Percentiles rank a stretch among this genome's conserved stretches.
phyloP scores from a whole-genome alignment of 768 basidiomycete species.

The Lentinula raphanica region DNA sequence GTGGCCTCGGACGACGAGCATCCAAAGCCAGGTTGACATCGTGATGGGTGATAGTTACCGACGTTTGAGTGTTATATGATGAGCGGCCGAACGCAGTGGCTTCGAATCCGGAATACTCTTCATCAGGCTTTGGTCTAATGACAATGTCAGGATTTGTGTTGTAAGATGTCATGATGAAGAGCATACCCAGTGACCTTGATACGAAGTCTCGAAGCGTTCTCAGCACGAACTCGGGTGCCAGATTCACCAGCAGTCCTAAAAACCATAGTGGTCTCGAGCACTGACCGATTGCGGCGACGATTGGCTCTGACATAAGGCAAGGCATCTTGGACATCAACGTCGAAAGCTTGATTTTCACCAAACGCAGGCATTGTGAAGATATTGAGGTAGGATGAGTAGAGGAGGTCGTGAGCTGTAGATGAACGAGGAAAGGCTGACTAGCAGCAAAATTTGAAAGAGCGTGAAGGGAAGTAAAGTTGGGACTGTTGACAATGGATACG shows the following conservation, averaged over 20 bases:
- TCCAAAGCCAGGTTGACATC: constrained; percentile 5
- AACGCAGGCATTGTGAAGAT: background rate
- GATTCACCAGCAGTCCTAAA: constrained; percentile 5
- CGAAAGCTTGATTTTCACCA: constrained; percentile 1
- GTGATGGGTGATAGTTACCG: constrained; percentile 1
- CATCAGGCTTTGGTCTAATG: background rate
- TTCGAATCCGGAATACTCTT: background rate
- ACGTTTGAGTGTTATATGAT: background rate
- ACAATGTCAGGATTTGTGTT: background rate
- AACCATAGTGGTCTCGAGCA: constrained; percentile 5
- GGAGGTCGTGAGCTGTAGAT: background rate
- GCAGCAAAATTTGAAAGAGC: background rate
- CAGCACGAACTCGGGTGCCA: background rate
- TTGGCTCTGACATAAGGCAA: background rate
- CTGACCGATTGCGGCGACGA: background rate
- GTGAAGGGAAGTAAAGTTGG: background rate
- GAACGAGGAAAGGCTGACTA: background rate
- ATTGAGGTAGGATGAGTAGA: background rate
- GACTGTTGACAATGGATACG: background rate
- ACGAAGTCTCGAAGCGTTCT: constrained; percentile 1
- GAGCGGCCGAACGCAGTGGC: constrained; percentile 1
- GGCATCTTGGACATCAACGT: constrained; percentile 4
- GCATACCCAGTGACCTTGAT: constrained; percentile 4
- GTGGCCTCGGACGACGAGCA: background rate
- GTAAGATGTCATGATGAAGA: no score